Percentiles rank a stretch among this genome's conserved stretches.
phyloP scores from a whole-genome alignment of 495 filamentous ascomycete genomes.

The Poronia punctata region DNA sequence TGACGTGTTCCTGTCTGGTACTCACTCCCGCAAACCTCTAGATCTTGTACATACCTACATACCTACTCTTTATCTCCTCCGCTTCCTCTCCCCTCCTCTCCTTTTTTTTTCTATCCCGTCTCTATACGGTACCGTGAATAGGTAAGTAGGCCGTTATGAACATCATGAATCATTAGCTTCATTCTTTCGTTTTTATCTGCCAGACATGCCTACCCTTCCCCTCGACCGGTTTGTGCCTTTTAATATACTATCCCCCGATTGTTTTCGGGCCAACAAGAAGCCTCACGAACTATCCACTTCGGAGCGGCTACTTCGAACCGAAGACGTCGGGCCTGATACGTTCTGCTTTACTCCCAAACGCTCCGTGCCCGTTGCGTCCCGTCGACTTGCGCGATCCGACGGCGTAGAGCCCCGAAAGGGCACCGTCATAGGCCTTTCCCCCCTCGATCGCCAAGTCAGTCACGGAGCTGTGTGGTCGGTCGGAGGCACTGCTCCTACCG shows the following conservation, averaged over 20 bases:
- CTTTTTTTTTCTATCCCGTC: conserved; percentile 2
- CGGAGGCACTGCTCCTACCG: conserved; percentile 55
- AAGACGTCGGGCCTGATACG: conserved; percentile 53
- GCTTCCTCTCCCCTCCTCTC: background rate
- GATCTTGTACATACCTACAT: background rate
- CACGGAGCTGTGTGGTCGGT: conserved; percentile 73
- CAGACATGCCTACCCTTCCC: conserved; percentile 25
- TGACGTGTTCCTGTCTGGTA: no score
- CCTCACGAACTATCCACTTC: conserved; percentile 50
- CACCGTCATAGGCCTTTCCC: conserved; percentile 29
- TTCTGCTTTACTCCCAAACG: conserved; percentile 49
- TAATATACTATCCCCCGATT: conserved; percentile 42
- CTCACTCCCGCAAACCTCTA: no score
- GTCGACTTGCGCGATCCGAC: conserved; percentile 24
- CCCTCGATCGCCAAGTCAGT: conserved; percentile 47
- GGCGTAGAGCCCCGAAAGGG: conserved; percentile 25
- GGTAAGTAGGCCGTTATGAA: conserved; percentile 7
- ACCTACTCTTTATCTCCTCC: background rate
- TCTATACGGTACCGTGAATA: conserved; percentile 18
- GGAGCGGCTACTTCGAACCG: conserved; percentile 56
- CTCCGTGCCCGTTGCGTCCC: conserved; percentile 27
- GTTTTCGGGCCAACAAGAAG: conserved; percentile 59
- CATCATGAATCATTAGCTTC: no score
- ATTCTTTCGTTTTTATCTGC: conserved; percentile 22
- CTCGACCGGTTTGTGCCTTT: conserved; percentile 67